These are phyloP conservation scores for Leptographium wingfieldii DNA, from an alignment of 2,329 filamentous ascomycete species.

Conservation along the genomic window DNA sequence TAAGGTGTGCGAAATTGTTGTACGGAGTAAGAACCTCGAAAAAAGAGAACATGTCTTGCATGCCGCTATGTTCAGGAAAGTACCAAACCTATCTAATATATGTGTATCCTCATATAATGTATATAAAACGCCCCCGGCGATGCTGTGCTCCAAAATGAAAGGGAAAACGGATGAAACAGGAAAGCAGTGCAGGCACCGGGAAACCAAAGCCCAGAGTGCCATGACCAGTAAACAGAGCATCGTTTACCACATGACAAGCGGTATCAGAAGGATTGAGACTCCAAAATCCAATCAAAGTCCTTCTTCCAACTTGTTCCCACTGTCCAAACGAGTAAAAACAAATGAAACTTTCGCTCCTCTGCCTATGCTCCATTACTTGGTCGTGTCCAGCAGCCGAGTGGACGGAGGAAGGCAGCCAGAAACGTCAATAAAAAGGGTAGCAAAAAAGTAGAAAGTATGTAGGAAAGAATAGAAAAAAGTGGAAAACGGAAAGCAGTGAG, in stretches of 20 bases:
- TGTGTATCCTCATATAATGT: not conserved
- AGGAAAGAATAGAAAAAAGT: not conserved
- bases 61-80: not conserved
- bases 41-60: not conserved
- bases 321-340: not conserved
- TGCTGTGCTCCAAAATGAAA: not conserved
- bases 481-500: not conserved
- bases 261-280: not conserved
- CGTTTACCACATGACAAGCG: not conserved
- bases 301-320: not conserved
- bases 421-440: not conserved
- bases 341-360: not conserved
- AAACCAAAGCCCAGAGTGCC: not conserved
- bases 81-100: not conserved
- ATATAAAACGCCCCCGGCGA: slow-evolving; percentile 3
- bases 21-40: too few species aligned
- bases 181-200: not conserved
- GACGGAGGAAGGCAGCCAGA: not conserved
- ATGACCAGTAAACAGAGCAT: not conserved
- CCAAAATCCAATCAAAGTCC: not conserved
- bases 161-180: not conserved
- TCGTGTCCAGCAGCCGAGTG: not conserved
- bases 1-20: not conserved
- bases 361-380: not conserved
- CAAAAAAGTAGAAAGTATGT: not conserved